phyloP scores from a whole-genome alignment of 768 basidiomycete species.

The Jaapia argillacea region DNA sequence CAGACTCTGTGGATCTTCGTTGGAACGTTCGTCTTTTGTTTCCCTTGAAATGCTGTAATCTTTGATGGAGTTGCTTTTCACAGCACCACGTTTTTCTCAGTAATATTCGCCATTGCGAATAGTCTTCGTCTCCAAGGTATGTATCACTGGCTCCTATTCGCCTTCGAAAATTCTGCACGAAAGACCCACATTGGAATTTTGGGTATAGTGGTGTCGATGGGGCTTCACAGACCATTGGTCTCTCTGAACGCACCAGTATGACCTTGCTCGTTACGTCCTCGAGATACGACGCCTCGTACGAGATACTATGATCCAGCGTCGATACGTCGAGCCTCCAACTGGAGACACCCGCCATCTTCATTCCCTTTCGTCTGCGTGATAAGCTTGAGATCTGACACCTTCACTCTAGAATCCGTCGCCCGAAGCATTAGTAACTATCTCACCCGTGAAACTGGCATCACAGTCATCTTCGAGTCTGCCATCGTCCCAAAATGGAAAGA shows the following conservation, averaged over 20 bases:
- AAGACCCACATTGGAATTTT: not conserved
- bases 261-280: no score
- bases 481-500: conserved; percentile 98
- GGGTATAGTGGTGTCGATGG: not conserved
- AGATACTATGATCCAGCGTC: no score
- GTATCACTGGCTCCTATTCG: no score
- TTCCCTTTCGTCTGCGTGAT: no score
- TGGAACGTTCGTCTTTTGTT: conserved; percentile 62
- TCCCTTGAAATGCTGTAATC: not conserved
- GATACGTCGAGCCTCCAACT: no score
- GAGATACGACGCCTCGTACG: no score
- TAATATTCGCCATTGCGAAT: conserved; percentile 82
- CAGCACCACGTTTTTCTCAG: conserved; percentile 93
- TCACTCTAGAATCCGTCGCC: conserved; percentile 64
- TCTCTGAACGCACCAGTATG: no score
- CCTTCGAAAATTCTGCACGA: conserved; percentile 15
- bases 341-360: no score
- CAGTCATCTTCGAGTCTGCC: conserved; percentile 93
- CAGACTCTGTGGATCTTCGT: conserved; percentile 94
- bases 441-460: conserved; percentile 88
- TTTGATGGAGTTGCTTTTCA: no score
- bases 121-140: conserved; percentile 80
- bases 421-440: conserved; percentile 85
- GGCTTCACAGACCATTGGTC: no score
- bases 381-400: no score